A percentile compares a stretch with the other conserved stretches of the same genome.
Evolutionary conservation across 176 grass and related monocot species (phyloP).

Genomic region (Aegilops sharonensis): DNA sequence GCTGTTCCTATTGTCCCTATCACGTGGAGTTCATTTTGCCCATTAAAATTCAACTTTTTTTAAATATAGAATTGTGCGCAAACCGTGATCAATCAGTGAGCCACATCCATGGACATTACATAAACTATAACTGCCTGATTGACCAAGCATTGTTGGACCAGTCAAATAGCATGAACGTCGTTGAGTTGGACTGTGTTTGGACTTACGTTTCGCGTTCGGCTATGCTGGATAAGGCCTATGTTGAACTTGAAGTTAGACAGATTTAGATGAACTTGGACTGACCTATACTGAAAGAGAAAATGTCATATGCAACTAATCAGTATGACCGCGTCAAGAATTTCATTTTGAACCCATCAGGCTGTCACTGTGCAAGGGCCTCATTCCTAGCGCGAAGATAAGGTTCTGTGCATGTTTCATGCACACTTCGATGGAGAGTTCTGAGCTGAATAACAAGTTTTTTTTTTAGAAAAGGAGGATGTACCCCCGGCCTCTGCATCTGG

Average conservation of each 20-base stretch:
- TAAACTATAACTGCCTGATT: neutral
- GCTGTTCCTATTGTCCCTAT: neutral
- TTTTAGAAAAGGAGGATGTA: too few species aligned
- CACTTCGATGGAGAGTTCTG: neutral
- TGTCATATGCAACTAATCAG: neutral
- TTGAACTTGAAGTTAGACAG: neutral
- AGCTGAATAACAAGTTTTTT: slow-evolving; percentile 26
- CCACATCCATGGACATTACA: neutral
- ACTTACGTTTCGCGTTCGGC: neutral
- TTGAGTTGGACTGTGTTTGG: neutral
- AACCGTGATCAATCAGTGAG: neutral
- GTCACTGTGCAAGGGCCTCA: neutral
- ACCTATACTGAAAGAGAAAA: neutral
- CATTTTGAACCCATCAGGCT: neutral
- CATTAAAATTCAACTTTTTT: neutral
- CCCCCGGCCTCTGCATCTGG: too few species aligned
- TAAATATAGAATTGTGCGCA: neutral
- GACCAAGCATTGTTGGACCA: neutral
- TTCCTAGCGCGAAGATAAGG: neutral
- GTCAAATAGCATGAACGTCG: neutral
- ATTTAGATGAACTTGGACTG: neutral
- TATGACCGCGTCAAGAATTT: neutral
- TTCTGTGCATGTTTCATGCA: neutral
- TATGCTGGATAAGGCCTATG: neutral
- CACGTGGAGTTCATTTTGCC: neutral